Evolutionary conservation across 805 yeast species (phyloP).

Genomic region (Wickerhamiella azymoides): DNA sequence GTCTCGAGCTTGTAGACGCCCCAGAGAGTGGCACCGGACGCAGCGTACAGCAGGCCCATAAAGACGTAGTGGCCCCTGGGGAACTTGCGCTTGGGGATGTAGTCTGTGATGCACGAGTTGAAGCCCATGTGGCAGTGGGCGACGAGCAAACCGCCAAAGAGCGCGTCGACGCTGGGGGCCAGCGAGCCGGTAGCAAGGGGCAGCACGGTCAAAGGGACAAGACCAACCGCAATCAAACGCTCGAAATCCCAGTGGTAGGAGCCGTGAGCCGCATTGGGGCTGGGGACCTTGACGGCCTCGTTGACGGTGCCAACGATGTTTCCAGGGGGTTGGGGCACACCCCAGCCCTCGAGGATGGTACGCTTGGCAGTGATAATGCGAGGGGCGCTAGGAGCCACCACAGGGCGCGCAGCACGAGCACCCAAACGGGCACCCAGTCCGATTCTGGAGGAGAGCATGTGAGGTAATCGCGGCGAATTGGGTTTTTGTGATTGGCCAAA

Average conservation of each 20-base stretch:
- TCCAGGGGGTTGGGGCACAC: conserved; percentile 75
- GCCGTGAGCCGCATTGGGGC: conserved; percentile 53
- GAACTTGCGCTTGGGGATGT: conserved; percentile 75
- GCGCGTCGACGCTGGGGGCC: conserved; percentile 58
- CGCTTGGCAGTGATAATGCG: conserved; percentile 12
- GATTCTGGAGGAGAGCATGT: conserved; percentile 7
- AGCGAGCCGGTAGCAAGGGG: conserved; percentile 68
- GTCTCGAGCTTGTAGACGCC: conserved; percentile 72
- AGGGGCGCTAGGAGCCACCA: conserved; percentile 4
- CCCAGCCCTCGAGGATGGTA: conserved; percentile 18
- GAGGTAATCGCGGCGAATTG: background rate
- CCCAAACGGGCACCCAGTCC: conserved; percentile 3
- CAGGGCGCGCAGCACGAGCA: background rate
- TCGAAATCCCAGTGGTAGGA: conserved; percentile 92
- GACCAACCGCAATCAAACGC: conserved; percentile 48
- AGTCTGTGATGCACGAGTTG: conserved; percentile 83
- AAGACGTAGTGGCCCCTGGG: conserved; percentile 65
- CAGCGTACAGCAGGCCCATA: conserved; percentile 51
- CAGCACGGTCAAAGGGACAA: conserved; percentile 62
- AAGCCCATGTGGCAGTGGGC: conserved; percentile 79
- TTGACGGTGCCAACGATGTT: conserved; percentile 84
- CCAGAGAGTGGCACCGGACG: conserved; percentile 54
- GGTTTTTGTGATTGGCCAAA: conserved; percentile 3
- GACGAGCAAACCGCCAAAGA: conserved; percentile 49
- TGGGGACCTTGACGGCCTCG: conserved; percentile 67